Evolutionary conservation across 306 rosid genomes (phyloP), one percentile per base, ranked within the genome.

Genomic region (Vigna angularis): DNA sequence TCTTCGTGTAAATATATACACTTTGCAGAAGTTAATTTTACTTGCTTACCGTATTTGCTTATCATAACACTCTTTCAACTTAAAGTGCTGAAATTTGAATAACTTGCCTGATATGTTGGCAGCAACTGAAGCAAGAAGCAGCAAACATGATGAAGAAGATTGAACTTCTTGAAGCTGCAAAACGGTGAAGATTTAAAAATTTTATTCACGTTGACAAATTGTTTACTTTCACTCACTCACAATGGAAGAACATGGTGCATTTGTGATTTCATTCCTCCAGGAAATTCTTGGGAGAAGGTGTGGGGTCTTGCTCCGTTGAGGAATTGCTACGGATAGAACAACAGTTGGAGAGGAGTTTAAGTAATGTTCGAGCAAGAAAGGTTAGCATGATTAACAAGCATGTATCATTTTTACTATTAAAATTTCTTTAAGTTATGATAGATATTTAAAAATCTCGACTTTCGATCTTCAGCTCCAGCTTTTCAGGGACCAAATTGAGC

Each of bases 41-140:
- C 59, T 16, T 70, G 50, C 40, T 18, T 7, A 34, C 38, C 0
- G 6, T 32, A 5, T 30, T 30, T 30, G 4, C 34, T 30, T 44
- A 61, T 53, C 17, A 30, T 66, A 57, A 20, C 56, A 45, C 38
- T 45, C 4, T 4, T 63, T 66, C 48, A 36, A 66, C 47, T 17
- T 5, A 72, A 1, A 12, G 40, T 53, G 51, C 62, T 52, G 52
- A 59, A 47, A 10, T 70, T 73, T 55, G 70, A 77, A 66, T 66
- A 50, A 52, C 66, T 26, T 83, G 50, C 4, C 16, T 59, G 61
- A 26, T 53, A 26, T 56, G 32, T 86, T 71, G 79, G 79, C 95
- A 94, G 98, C 87, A 81, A 32, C 57, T 89, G 87, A 87, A 87
- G 84, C 84, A 88, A 77, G 94, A 89, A 86, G 86, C 90, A 51